Evolutionary conservation across 352 stramenopile species (phyloP), one percentile per base, ranked within the genome.

Genomic region (Phytopythium montanum): DNA sequence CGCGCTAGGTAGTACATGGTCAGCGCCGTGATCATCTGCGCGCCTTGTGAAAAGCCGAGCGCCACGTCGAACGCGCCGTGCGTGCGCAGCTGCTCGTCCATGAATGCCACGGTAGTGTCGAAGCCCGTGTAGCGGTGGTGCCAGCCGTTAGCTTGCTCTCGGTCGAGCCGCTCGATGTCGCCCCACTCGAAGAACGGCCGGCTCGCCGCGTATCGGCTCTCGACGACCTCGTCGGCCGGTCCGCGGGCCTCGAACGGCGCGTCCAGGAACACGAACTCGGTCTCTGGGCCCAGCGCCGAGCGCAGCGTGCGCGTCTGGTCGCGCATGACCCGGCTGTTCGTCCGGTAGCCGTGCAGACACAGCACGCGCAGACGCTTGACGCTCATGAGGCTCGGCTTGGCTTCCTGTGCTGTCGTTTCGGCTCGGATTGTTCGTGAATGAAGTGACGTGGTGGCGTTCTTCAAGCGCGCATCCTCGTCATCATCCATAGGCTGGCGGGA

Each of bases 1-100:
- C 75, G 46, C 16, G 73, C 54, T 46, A 74, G 59, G 28, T 68
- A 79, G 48, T 66, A 70, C 69, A 79, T 77, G 18, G 72, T 68
- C 44, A 82, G 59, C 10, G 69, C 60, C 9, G 72, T 81, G 54
- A 79, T 56, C 46, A 88, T 60, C 38, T 81, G 68, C 1, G 59
- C 72, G 38, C 81, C 79, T 36, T 92, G 81, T 14, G 77, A 92
- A 52, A 92, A 92, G 6, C 75, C 76, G 23, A 88, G 10, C 41
- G 72, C 70, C 12, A 77, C 70, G 46, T 91, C 79, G 48, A 86
- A 82, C 0, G 76, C 76, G 0, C 76, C 78, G 38, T 78, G 58
- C 16, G 73, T 19, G 25, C 56, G 59, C 5, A 91, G 34, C 39
- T 79, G 64, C 3, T 69, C 60, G 44, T 87, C 67, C 23, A 88